Base-by-base conservation (phyloP, 2,329 filamentous ascomycete genomes). In the Dactylonectria macrodidyma region DNA sequence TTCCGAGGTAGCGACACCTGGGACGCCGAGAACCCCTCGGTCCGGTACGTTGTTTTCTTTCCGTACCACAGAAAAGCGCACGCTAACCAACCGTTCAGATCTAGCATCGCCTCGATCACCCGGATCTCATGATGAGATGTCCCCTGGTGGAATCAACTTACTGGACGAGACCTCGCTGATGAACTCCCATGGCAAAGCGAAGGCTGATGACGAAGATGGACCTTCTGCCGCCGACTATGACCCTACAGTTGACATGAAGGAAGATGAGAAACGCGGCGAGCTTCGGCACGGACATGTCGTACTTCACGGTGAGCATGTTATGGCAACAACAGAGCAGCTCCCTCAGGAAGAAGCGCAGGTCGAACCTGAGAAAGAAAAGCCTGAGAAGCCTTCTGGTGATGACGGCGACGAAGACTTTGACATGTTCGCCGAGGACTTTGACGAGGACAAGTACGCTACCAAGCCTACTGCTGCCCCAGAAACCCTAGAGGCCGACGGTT, bases 221-320 rank as follows among this genome's bases (percentile, higher is more conserved):
- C 93, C 93, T 6, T 97, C 95, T n/a, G 95, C 95, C 52, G 95
- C 94, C 66, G 94, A 97, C 80, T 97, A 97, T 78, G 94, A 97
- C 77, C 95, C 95, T 1, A 96, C 91, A 1, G 86, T 91, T 73
- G 95, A 98, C 78, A 96, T 95, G 93, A 87, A 92, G 78, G 93
- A 97, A 79, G 95, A 97, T 73, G 90, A 90, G 75, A 86, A 90
- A 66, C 90, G 92, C 64, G 90, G 93, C 75, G 90, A 91, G 71
- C 86, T 90, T 73, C 88, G 91, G 66, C 86, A 90, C 67, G 86
- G 87, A 59, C 87, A 89, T 64, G 85, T 83, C 38, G 81, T 82
- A n/a, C 78, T 87, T 57, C 85, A 87, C 66, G 85, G 85, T 65
- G 83, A 86, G 71, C 77, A 76, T 30, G 75, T 77, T 30, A 75